phyloP scores from a whole-genome alignment of 139 green algal genomes.

The Closterium sp. region DNA sequence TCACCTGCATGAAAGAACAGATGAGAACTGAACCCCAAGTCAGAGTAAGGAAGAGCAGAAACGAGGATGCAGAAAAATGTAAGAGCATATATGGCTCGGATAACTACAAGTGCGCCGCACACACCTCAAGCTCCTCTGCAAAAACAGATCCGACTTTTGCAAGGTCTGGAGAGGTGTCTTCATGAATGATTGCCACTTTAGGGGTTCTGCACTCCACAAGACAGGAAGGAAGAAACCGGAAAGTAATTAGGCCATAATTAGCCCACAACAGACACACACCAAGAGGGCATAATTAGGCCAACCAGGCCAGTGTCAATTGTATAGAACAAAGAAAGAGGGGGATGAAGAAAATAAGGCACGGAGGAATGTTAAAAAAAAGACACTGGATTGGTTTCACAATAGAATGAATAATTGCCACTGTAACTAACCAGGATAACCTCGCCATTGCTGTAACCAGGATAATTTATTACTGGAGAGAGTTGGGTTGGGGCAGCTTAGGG shows the following conservation, averaged over 20 bases:
- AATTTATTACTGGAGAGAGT: background rate
- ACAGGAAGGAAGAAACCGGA: background rate
- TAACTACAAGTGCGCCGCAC: background rate
- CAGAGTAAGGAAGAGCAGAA: no score
- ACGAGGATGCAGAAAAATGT: background rate
- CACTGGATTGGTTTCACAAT: no score
- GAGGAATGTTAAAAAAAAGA: no score
- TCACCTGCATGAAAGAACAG: no score
- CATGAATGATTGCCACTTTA: constrained; percentile 35
- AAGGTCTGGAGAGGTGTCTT: constrained; percentile 2
- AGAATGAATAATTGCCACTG: no score
- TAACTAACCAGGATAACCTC: no score
- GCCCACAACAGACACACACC: background rate
- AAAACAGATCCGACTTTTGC: constrained; percentile 3
- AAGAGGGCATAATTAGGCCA: background rate
- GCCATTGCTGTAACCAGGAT: no score
- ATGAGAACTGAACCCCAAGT: no score
- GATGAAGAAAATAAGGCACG: no score
- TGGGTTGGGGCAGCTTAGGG: background rate
- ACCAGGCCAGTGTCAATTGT: no score
- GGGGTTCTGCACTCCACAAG: background rate
- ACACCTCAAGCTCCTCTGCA: background rate
- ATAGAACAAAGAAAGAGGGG: no score
- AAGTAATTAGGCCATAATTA: background rate
- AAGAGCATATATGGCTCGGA: background rate